phyloP scores from a whole-genome alignment of 2,329 filamentous ascomycete genomes.

The Fusarium udum region DNA sequence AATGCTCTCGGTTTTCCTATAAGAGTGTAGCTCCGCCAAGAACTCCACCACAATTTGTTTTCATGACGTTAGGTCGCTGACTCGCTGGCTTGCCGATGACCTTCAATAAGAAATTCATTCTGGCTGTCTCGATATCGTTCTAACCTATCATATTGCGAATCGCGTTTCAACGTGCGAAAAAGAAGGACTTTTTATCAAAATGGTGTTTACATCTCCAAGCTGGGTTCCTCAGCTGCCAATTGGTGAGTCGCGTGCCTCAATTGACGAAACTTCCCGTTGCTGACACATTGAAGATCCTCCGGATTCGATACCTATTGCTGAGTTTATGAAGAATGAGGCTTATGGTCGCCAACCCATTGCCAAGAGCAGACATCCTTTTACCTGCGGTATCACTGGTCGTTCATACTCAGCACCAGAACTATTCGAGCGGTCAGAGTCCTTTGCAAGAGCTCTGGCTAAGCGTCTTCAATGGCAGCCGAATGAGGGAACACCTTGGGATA shows the following conservation, averaged over 20 bases:
- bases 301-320: constrained; percentile 11
- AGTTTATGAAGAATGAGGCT: constrained; percentile 14
- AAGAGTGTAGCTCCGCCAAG: background rate
- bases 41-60: background rate
- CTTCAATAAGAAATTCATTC: background rate
- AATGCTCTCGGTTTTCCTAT: constrained; percentile 5
- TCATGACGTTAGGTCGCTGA: background rate
- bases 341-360: constrained; percentile 62
- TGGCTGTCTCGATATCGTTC: background rate
- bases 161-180: background rate
- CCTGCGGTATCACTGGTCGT: constrained; percentile 78
- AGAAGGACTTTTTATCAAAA: background rate
- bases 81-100: background rate
- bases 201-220: constrained; percentile 4
- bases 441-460: constrained; percentile 70
- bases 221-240: constrained; percentile 7
- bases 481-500: constrained; percentile 80
- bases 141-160: background rate
- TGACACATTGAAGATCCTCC: constrained; percentile 3
- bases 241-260: background rate
- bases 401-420: constrained; percentile 71
- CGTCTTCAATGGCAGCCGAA: constrained; percentile 75
- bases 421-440: constrained; percentile 69
- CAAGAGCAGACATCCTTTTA: constrained; percentile 75
- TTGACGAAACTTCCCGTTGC: background rate